These are phyloP conservation scores for Sordariomycetes sp. DNA, from an alignment of 2,329 filamentous ascomycete species.

Conservation along the genomic window DNA sequence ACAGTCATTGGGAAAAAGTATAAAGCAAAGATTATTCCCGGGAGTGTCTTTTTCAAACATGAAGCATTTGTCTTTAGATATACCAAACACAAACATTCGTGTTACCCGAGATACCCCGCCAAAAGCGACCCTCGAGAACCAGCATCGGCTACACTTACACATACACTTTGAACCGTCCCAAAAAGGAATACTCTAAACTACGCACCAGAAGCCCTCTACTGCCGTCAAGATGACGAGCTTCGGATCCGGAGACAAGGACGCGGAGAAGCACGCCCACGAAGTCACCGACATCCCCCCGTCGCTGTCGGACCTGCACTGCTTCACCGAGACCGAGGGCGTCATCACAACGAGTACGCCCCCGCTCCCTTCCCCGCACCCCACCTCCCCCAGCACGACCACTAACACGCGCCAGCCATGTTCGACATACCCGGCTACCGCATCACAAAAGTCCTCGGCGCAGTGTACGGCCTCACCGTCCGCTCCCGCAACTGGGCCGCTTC, in stretches of 20 bases:
- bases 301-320: conserved; percentile 38
- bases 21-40: background rate
- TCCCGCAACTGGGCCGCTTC: conserved; percentile 45
- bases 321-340: conserved; percentile 47
- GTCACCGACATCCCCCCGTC: background rate
- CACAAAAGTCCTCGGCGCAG: conserved; percentile 40
- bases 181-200: background rate
- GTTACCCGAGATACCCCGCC: background rate
- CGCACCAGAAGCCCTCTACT: background rate
- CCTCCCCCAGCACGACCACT: background rate
- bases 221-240: background rate
- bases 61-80: background rate
- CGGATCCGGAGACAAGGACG: background rate
- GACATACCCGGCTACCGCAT: conserved; percentile 48
- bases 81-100: background rate
- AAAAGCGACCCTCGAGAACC: background rate
- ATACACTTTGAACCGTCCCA: background rate
- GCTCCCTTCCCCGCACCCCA: background rate
- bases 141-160: background rate
- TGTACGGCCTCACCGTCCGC: conserved; percentile 43
- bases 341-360: conserved; percentile 35
- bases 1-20: background rate
- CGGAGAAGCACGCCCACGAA: background rate
- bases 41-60: background rate
- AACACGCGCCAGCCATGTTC: conserved; percentile 33